These are phyloP conservation scores for Rutstroemia sp. DNA, from an alignment of 2,329 filamentous ascomycete species.

Conservation along the genomic window DNA sequence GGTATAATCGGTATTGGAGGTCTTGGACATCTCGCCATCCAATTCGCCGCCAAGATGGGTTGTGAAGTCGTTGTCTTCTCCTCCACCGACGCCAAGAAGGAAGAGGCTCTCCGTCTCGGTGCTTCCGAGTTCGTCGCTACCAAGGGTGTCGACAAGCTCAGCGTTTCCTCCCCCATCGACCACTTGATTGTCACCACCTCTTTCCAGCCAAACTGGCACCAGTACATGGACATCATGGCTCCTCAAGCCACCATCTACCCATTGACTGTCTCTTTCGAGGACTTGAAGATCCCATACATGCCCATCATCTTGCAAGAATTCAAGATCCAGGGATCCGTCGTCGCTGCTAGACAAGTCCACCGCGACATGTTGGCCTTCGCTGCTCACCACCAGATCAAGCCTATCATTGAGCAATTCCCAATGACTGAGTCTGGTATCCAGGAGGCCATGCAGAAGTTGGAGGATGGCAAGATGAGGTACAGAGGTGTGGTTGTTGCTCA, in stretches of 20 bases:
- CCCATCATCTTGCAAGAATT: constrained; percentile 22
- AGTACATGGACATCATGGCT: constrained; percentile 54
- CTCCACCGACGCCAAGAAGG: constrained; percentile 52
- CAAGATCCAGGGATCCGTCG: constrained; percentile 24
- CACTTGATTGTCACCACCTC: constrained; percentile 27
- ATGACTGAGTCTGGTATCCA: constrained; percentile 47
- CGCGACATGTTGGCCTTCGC: constrained; percentile 53
- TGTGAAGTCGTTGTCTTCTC: constrained; percentile 53
- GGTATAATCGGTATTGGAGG: constrained; percentile 50
- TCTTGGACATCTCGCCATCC: constrained; percentile 55
- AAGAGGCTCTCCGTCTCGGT: constrained; percentile 52
- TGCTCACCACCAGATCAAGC: constrained; percentile 49
- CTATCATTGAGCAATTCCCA: constrained; percentile 48
- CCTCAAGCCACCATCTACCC: constrained; percentile 55
- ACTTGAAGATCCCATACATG: constrained; percentile 27
- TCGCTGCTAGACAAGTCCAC: constrained; percentile 38
- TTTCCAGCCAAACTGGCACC: constrained; percentile 48
- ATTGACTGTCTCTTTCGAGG: constrained; percentile 52
- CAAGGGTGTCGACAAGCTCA: constrained; percentile 28
- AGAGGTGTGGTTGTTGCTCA: constrained; percentile 34
- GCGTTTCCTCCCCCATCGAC: constrained; percentile 28
- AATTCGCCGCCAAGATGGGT: constrained; percentile 57
- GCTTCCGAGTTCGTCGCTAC: constrained; percentile 54
- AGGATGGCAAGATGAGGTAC: constrained; percentile 46
- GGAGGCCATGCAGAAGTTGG: constrained; percentile 47